Evolutionary conservation across 441 rosid species (phyloP).

Genomic region (Rhodomyrtus psidioides): DNA sequence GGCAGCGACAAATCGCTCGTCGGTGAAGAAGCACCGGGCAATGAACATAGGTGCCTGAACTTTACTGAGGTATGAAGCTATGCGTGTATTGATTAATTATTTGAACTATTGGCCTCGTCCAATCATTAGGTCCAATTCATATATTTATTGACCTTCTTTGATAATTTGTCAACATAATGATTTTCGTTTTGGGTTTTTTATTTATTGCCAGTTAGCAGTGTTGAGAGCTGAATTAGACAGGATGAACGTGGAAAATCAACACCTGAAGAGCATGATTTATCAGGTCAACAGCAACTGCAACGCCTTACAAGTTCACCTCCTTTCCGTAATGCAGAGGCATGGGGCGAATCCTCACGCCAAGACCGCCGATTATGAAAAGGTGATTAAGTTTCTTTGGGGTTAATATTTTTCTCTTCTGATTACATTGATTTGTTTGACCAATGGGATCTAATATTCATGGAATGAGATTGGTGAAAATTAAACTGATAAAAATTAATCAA

Average conservation of each 20-base stretch:
- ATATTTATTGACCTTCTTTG: too few relatives aligned
- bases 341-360: not conserved
- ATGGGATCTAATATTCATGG: not conserved
- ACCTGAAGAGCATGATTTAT: not conserved
- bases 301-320: not conserved
- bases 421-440: not conserved
- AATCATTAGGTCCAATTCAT: not conserved
- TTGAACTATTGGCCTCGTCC: not conserved
- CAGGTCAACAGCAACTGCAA: not conserved
- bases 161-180: not conserved
- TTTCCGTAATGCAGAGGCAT: not conserved
- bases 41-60: not conserved
- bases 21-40: not conserved
- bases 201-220: not conserved
- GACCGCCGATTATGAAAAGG: not conserved
- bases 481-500: not conserved
- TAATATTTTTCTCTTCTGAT: not conserved
- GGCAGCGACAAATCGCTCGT: not conserved
- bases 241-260: not conserved
- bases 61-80: not conserved
- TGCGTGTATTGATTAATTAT: not conserved
- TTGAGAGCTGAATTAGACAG: not conserved
- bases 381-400: not conserved
- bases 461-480: not conserved
- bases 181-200: not conserved